Base-by-base conservation (phyloP, 805 yeast genomes). In the Schwanniomyces pseudopolymorphus region DNA sequence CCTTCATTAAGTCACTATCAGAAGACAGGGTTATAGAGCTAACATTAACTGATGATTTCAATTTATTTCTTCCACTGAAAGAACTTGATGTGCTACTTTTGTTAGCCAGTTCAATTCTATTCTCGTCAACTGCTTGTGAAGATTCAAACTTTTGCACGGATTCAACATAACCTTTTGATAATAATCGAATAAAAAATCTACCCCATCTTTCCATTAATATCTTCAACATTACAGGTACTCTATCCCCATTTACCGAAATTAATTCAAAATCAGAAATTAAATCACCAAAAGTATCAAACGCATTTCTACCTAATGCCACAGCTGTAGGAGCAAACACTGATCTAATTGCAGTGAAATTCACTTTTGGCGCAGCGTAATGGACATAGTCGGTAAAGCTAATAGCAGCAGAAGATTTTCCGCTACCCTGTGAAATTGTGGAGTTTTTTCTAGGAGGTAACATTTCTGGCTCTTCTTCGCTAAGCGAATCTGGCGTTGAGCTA, bases 171-270 rank as follows among this genome's bases (percentile, higher is more conserved):
- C 84, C 87, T 54, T 78, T 75, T 0, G 89, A 72, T 33, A 87
- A 61, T 14, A 86, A 51, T 52, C 74, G 74, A 51, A 84, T 83
- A 57, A 87, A 87, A 50, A 79, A 83, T 27, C 79, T 63, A 0
- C 94, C 94, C 95, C 95, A 87, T 58, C 94, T 71, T 53, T 83
- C 85, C 53, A 87, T 73, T 44, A 87, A 69, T 3, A 87, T 66
- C 51, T 70, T 74, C 40, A 81, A 49, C 0, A 91, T 85, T 3
- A 84, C 80, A 0, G 84, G 81, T 13, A 85, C 72, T n/a, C 82
- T 66, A 39, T 80, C 84, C 6, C 91, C 92, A 55, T 81, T 87
- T n/a, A 79, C 72, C 1, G 87, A 77, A 8, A 86, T 75, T 41
- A 87, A 69, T 58, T 86, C 90, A 59, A 87, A 82, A 64, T 87